These are phyloP conservation scores for Oryza glaberrima DNA, from an alignment of 176 grass and related monocot genomes.

Conservation along the genomic window DNA sequence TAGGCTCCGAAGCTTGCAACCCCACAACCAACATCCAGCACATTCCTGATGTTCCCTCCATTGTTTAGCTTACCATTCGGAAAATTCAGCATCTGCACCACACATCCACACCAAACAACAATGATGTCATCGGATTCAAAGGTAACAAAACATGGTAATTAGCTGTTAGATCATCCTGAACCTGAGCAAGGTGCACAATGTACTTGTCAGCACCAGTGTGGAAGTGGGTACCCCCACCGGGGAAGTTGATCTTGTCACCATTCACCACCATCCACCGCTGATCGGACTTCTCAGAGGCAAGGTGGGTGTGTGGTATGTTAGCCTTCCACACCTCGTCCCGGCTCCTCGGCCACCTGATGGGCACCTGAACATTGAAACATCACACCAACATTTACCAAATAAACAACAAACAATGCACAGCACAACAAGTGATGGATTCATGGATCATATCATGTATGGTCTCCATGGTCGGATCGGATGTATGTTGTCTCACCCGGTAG, in stretches of 20 bases:
- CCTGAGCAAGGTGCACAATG: conserved; percentile 72
- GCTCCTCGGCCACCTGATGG: conserved; percentile 78
- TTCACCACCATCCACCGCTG: conserved; percentile 88
- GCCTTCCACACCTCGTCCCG: conserved; percentile 75
- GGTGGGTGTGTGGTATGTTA: conserved; percentile 78
- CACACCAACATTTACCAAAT: conserved; percentile 8
- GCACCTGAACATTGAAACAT: conserved; percentile 34
- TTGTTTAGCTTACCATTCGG: conserved; percentile 65
- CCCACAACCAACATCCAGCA: conserved; percentile 78
- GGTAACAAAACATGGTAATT: not conserved
- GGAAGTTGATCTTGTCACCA: conserved; percentile 79
- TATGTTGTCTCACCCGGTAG: conserved; percentile 53
- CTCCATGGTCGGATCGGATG: not conserved
- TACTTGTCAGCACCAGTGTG: conserved; percentile 79
- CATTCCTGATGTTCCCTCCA: conserved; percentile 65
- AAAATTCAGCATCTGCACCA: conserved; percentile 70
- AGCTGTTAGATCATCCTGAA: conserved; percentile 1
- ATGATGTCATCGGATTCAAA: not conserved
- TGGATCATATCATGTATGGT: not conserved
- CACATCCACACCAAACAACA: conserved; percentile 1
- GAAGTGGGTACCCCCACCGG: conserved; percentile 80
- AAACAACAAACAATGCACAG: not conserved
- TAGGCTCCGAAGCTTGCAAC: conserved; percentile 83
- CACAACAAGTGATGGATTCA: not conserved
- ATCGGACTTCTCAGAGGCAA: conserved; percentile 75